Evolutionary conservation across 805 yeast species (phyloP).

Genomic region (Lipomyces japonicus): DNA sequence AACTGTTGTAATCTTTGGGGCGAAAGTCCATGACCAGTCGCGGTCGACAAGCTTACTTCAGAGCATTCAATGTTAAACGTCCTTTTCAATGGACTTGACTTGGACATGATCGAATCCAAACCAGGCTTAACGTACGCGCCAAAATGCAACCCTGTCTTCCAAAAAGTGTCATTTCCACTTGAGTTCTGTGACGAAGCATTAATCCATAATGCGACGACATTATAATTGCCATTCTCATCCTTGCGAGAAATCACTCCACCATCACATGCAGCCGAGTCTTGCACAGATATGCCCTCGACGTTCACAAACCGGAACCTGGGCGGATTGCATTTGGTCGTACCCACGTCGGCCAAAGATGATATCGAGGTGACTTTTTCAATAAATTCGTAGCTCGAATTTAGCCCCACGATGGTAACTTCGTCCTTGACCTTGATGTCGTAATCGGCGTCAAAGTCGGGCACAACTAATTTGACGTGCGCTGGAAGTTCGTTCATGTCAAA

Average conservation of each 20-base stretch:
- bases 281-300: slow-evolving; percentile 19
- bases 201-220: slow-evolving; percentile 19
- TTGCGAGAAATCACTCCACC: slow-evolving; percentile 20
- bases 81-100: slow-evolving; percentile 5
- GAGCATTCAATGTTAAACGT: slow-evolving; percentile 23
- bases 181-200: slow-evolving; percentile 22
- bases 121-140: slow-evolving; percentile 21
- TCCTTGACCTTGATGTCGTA: slow-evolving; percentile 11
- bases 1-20: slow-evolving; percentile 13
- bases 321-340: slow-evolving; percentile 25
- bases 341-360: slow-evolving; percentile 11
- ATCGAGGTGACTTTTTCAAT: slow-evolving; percentile 20
- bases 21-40: slow-evolving; percentile 19
- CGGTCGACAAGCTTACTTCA: slow-evolving; percentile 15
- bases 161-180: slow-evolving; percentile 17
- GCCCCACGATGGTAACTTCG: slow-evolving; percentile 15
- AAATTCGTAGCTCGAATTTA: slow-evolving; percentile 8
- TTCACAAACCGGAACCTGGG: slow-evolving; percentile 23
- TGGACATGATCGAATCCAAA: slow-evolving; percentile 5
- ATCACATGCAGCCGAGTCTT: slow-evolving; percentile 19
- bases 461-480: slow-evolving; percentile 10
- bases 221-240: slow-evolving; percentile 4
- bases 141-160: slow-evolving; percentile 22
- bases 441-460: slow-evolving; percentile 14
- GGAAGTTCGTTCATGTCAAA: slow-evolving; percentile 17